A percentile compares a stretch with the other conserved stretches of the same genome.
These are phyloP conservation scores for Polytrichum commune DNA, from an alignment of 225 moss, liverwort and hornwort genomes.

Conservation along the genomic window DNA sequence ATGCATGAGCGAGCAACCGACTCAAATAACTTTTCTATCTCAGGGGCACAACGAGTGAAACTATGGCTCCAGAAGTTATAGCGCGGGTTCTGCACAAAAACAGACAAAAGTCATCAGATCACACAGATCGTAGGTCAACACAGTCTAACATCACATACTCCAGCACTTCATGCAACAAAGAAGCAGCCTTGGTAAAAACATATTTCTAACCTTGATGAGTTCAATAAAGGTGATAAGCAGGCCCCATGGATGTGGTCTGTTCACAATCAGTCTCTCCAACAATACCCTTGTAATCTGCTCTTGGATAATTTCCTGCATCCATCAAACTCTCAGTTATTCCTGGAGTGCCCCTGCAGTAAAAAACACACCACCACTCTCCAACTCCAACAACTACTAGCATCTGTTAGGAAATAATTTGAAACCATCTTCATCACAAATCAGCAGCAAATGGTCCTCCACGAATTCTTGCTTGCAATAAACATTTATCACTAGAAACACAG, in stretches of 20 bases:
- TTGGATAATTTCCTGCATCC: constrained; percentile 84
- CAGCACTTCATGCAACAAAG: too few relatives aligned
- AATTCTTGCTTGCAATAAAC: too few relatives aligned
- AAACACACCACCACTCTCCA: too few relatives aligned
- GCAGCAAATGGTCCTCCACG: too few relatives aligned
- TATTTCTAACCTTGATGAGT: constrained; percentile 69
- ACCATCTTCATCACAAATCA: too few relatives aligned
- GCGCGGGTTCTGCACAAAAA: constrained; percentile 73
- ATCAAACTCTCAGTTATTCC: background rate
- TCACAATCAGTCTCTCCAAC: constrained; percentile 92
- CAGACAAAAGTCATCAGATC: background rate
- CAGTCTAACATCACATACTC: too few relatives aligned
- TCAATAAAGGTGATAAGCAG: constrained; percentile 96
- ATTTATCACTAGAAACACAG: background rate
- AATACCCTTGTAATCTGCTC: constrained; percentile 98
- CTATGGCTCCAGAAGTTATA: constrained; percentile 98
- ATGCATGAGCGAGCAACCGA: constrained; percentile 97
- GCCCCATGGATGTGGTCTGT: constrained; percentile 99
- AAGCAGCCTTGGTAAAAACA: too few relatives aligned
- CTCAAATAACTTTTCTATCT: constrained; percentile 95
- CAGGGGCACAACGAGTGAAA: constrained; percentile 94
- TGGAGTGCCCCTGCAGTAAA: too few relatives aligned
- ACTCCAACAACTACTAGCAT: too few relatives aligned
- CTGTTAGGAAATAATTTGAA: too few relatives aligned
- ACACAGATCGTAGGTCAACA: too few relatives aligned